Conservation (phyloP, 441 rosid species). For the Theobroma grandiflorum region DNA sequence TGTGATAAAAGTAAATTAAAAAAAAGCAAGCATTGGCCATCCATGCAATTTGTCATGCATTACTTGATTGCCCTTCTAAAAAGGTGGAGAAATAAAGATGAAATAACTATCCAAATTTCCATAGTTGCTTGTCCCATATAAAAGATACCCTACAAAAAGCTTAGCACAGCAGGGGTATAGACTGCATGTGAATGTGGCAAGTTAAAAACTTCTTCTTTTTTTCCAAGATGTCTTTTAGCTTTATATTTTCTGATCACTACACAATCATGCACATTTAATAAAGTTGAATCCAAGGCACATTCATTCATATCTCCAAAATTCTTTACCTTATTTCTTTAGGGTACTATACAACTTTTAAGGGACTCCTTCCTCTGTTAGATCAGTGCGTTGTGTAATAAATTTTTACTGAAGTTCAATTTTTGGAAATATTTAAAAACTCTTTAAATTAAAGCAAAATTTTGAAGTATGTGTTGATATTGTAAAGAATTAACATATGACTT, state of each 20-base stretch:
- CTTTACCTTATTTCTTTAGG: not conserved
- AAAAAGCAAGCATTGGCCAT: not conserved
- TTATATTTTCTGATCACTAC: not conserved
- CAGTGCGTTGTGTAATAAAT: not conserved
- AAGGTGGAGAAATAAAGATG: not conserved
- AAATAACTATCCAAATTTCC: not conserved
- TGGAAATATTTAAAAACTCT: too few relatives aligned
- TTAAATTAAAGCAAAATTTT: too few relatives aligned
- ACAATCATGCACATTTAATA: not conserved
- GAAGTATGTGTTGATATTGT: too few relatives aligned
- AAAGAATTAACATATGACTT: too few relatives aligned
- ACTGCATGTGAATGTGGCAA: conserved; percentile 1
- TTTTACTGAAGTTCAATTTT: too few relatives aligned
- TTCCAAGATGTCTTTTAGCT: not conserved
- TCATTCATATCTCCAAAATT: not conserved
- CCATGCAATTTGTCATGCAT: not conserved
- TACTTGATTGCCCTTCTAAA: not conserved
- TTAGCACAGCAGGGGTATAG: not conserved
- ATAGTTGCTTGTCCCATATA: not conserved
- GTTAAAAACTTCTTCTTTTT: not conserved
- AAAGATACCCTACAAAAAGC: not conserved
- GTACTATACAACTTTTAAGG: not conserved
- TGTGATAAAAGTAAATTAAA: not conserved
- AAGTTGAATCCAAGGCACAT: not conserved
- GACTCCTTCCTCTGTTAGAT: not conserved